A percentile compares a stretch with the other conserved stretches of the same genome.
These are phyloP conservation scores for Triticum timopheevii DNA, from an alignment of 176 grass and related monocot species.

Conservation along the genomic window DNA sequence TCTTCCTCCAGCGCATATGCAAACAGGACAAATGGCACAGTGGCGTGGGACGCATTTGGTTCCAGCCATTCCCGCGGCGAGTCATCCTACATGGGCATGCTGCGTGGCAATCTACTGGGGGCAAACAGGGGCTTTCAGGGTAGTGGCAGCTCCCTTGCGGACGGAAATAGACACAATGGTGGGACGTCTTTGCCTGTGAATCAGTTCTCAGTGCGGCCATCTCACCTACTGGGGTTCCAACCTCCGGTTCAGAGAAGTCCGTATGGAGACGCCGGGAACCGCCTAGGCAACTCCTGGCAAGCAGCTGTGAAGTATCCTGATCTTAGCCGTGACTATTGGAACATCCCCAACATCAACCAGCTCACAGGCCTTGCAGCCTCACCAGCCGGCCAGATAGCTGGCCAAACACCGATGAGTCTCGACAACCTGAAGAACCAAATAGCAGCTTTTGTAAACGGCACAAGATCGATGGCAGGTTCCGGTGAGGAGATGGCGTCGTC, in stretches of 20 bases:
- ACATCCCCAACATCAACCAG: slow-evolving; percentile 8
- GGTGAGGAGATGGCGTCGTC: not conserved
- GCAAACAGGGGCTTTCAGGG: not conserved
- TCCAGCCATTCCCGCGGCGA: not conserved
- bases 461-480: not conserved
- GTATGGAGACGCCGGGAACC: not conserved
- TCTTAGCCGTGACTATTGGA: slow-evolving; percentile 1
- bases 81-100: not conserved
- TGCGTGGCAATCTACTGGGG: not conserved
- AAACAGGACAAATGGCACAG: slow-evolving; percentile 3
- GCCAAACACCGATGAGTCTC: not conserved
- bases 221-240: not conserved
- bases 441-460: not conserved
- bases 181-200: too few relatives aligned
- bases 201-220: not conserved
- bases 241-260: not conserved
- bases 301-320: not conserved
- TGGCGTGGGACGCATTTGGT: not conserved
- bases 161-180: too few relatives aligned
- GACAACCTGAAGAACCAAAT: slow-evolving; percentile 7
- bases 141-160: not conserved
- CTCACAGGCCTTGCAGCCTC: not conserved
- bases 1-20: slow-evolving; percentile 21
- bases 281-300: not conserved
- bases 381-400: not conserved